Conservation (phyloP, 106 monocot species). For the Acorus gramineus region DNA sequence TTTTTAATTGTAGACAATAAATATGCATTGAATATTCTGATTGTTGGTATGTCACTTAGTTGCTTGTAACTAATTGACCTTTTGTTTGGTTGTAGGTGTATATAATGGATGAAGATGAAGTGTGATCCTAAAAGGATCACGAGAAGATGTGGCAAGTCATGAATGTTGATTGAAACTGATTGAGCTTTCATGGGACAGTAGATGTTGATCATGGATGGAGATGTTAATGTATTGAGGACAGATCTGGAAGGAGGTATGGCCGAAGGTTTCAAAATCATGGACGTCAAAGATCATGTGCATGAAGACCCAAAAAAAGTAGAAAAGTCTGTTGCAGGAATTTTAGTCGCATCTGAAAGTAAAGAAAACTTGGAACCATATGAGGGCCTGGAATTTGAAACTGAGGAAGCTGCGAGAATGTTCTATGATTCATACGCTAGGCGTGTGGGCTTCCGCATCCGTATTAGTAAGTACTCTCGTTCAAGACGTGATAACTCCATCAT, state of each 20-base stretch:
- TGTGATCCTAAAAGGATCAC: no score
- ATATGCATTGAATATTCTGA: no score
- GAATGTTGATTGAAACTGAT: no score
- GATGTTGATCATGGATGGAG: no score
- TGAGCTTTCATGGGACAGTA: no score
- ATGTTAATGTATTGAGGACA: no score
- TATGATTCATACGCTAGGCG: slow-evolving; percentile 32
- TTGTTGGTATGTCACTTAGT: no score
- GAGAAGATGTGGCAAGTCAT: no score
- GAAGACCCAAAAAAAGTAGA: background rate
- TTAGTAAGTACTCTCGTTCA: slow-evolving; percentile 41
- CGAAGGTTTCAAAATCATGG: slow-evolving; percentile 8
- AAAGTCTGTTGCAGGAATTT: background rate
- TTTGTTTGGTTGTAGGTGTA: no score
- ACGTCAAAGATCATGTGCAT: slow-evolving; percentile 5
- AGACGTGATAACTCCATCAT: slow-evolving; percentile 42
- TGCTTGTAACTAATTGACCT: no score
- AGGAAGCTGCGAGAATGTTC: slow-evolving; percentile 30
- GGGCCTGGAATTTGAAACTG: slow-evolving; percentile 50
- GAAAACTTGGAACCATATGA: slow-evolving; percentile 25
- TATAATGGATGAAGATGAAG: no score
- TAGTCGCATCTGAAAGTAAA: slow-evolving; percentile 6
- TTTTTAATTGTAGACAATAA: no score
- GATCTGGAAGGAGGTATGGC: slow-evolving; percentile 1
- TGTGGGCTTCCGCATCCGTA: slow-evolving; percentile 33